A percentile compares a stretch with the other conserved stretches of the same genome.
Evolutionary conservation across 2,329 filamentous ascomycete species (phyloP).

Genomic region (Coniella vitis): DNA sequence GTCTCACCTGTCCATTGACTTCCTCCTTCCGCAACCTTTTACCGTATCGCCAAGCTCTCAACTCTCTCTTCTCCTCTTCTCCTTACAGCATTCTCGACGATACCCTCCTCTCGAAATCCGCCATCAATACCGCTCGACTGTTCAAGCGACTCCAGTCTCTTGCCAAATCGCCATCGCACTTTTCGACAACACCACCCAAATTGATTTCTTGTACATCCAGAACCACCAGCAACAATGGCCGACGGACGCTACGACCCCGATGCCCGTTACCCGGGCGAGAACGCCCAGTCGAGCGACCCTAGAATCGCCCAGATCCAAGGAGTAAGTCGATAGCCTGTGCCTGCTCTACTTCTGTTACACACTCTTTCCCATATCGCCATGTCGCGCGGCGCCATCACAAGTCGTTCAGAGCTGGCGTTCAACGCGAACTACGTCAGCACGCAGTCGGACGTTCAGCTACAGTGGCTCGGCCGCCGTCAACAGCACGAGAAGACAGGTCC

Average conservation of each 20-base stretch:
- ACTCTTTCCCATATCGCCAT: not conserved
- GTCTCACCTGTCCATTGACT: conserved; percentile 4
- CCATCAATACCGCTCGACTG: not conserved
- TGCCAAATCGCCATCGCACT: not conserved
- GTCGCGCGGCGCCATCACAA: not conserved
- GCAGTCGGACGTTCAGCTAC: not conserved
- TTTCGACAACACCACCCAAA: not conserved
- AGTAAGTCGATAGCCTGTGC: conserved; percentile 1
- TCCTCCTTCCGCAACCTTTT: conserved; percentile 1
- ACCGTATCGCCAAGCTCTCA: conserved; percentile 1
- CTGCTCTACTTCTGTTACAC: not conserved
- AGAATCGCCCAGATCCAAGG: conserved; percentile 9
- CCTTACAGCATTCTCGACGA: not conserved
- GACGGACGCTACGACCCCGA: conserved; percentile 9
- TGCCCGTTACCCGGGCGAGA: conserved; percentile 5
- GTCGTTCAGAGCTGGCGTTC: not conserved
- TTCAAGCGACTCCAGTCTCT: not conserved
- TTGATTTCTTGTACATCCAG: not conserved
- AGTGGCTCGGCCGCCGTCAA: not conserved
- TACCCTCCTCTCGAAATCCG: not conserved
- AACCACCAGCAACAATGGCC: conserved; percentile 2
- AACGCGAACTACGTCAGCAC: not conserved
- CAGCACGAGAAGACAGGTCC: not conserved
- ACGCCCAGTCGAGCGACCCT: conserved; percentile 5
- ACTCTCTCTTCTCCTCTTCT: not conserved